Base-by-base conservation (phyloP, 768 basidiomycete species). In the Lentinula edodes region DNA sequence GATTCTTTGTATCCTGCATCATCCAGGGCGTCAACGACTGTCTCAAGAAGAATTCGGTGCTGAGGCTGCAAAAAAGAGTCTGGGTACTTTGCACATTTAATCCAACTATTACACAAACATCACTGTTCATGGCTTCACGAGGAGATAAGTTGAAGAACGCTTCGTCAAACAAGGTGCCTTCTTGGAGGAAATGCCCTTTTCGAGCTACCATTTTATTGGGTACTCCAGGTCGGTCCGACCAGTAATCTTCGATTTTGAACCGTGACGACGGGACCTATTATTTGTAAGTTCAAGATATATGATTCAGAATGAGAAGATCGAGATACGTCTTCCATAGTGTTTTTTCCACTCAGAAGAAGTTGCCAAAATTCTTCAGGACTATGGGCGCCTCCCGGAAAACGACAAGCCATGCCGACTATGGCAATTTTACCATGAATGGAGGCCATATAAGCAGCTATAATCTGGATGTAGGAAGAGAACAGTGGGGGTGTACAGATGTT, bases 181-280 rank as follows among this genome's bases (percentile, higher is more conserved):
- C 89, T 4, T 80, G 79, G 9, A 83, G 85, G 4, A 84, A 69
- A 63, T 88, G 87, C 7, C 88, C 89, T 45, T 73, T 74, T 43
- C 74, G 73, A 28, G 73, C 81, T 61, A 70, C 77, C 46, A 52
- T 60, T 34, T 20, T 60, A 34, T 60, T 60, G n/a, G 48, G 36
- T 18, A 18, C 48, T 39, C 45, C 59, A 15, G 34, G 23, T 28
- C 39, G 35, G 9, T 52, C 48, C 5, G 46, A 51, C 48, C 35
- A 60, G 48, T 60, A 60, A 42, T 36, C 50, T 38, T 50, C 59
- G 35, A 60, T 51, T n/a, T 60, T 41, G 32, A 60, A 60, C 34
- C 59, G 46, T 20, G 59, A 60, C 16, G 59, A 35, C 9, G 59
- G 59, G 23, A 60, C 23, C 59, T 60, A 52, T 16, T 23, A 23